Base-by-base conservation (phyloP, 108 stramenopile genomes). In the Chaetoceros muelleri region DNA sequence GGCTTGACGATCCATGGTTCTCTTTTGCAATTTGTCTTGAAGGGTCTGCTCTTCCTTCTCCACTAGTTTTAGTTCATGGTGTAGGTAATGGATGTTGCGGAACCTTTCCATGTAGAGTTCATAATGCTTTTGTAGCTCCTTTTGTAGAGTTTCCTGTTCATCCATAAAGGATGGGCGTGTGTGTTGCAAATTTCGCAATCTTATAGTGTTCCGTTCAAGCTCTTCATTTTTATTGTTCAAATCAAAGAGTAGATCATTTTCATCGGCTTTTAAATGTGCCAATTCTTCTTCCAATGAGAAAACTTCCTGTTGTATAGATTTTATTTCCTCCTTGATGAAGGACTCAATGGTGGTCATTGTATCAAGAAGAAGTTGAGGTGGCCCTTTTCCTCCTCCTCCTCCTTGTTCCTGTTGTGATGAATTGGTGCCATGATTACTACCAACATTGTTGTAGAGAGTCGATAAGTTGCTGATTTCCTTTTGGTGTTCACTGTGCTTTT, bases 71-170 rank as follows among this genome's bases (percentile, higher is more conserved):
- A 94, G 70, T 49, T 91, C 82, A 24, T 64, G 61, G 68, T 91
- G 83, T 22, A 94, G 55, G 59, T 85, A 91, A 49, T 89, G 82
- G 0, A 87, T 62, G 63, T 88, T 88, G 13, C 86, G 64, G 46
- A 79, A 69, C 10, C 71, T 60, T 47, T 69, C 65, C 40, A 83
- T 48, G 56, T 79, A 82, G 18, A 66, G 69, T 47, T 88, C 87
- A 54, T 94, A 90, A 61, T 87, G 80, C 29, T 75, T 61, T 58
- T 81, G 73, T 51, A 92, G 72, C 54, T 94, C 90, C 5, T 66
- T 48, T 63, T 92, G 87, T 28, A 94, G 66, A 55, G 79, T 66
- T 58, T 94, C 88, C 46, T 87, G 85, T 72, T 94, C 90, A 57
- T 91, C 87, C 74, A 80, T 82, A 51, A 85, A 92, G 1, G 85